Percentiles rank a stretch among this genome's conserved stretches.
Conservation (phyloP, 164 flowering plant species). For the Chimonanthus praecox region DNA sequence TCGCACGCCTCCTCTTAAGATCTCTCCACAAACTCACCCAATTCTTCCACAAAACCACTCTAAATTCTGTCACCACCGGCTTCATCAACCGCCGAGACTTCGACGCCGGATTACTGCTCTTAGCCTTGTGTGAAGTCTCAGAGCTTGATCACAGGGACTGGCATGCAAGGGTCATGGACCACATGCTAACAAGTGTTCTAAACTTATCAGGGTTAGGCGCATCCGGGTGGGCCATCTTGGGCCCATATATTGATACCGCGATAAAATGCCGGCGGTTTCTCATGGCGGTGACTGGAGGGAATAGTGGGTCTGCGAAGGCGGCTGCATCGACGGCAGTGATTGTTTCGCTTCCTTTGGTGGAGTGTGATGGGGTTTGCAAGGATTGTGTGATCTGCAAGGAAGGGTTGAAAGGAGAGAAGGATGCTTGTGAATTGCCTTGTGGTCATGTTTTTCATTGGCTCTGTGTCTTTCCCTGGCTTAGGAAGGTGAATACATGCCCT, state of each 20-base stretch:
- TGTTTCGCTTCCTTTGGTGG: conserved; percentile 67
- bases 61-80: conserved; percentile 11
- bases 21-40: conserved; percentile 44
- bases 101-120: conserved; percentile 61
- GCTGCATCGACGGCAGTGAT: conserved; percentile 57
- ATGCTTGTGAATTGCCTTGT: conserved; percentile 82
- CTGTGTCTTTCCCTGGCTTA: conserved; percentile 77
- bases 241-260: conserved; percentile 37
- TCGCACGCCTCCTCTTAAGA: conserved; percentile 61
- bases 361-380: conserved; percentile 22
- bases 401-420: conserved; percentile 66
- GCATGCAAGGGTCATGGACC: conserved; percentile 27
- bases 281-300: conserved; percentile 7
- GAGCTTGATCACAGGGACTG: conserved; percentile 21
- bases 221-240: conserved; percentile 23
- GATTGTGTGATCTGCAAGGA: conserved; percentile 81
- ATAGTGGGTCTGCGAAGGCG: conserved; percentile 24
- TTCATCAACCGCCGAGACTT: conserved; percentile 38
- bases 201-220: conserved; percentile 31
- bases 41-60: conserved; percentile 15
- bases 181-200: conserved; percentile 25
- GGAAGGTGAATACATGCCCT: conserved; percentile 81
- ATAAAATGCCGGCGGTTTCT: conserved; percentile 51
- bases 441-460: conserved; percentile 79
- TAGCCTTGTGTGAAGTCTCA: conserved; percentile 65